Evolutionary conservation across 345 rosid genomes (phyloP), one percentile per base, ranked within the genome.

Genomic region (Viola odorata): DNA sequence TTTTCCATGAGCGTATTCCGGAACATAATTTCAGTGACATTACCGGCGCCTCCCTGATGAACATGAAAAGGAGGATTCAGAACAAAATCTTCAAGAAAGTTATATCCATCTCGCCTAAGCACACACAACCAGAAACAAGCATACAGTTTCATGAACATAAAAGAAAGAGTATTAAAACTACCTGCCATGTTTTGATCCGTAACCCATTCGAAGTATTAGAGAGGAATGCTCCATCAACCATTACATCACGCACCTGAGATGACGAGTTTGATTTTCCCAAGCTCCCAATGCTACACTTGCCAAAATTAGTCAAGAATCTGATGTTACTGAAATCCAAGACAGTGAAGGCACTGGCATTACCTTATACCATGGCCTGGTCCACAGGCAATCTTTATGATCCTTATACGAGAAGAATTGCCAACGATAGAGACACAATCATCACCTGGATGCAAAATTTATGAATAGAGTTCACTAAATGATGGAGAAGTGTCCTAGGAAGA

Each of bases 311-410:
- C 5, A 10, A n/a, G n/a, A n/a, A n/a, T n/a, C n/a, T n/a, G n/a
- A n/a, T n/a, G 37, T 14, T 53, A 14, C 16, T 42, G 52, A 45
- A 50, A 38, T 37, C 39, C 44, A 37, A 48, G 14, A 32, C 6
- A 32, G 7, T 4, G 32, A 41, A 51, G 58, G 41, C 54, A 52
- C 37, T 65, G 5, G 38, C 36, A 44, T 68, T 73, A 92, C 96
- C 98, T 92, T 69, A 92, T 85, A 63, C 98, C 97, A 63, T 92
- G 97, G 64, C 98, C 98, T 75, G 98, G 96, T n/a, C 98, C 97
- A 62, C 98, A 92, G 7, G 60, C 67, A 63, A 85, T 57, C 68
- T 83, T 82, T 60, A 68, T 81, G 72, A 92, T 76, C 48, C 53
- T 75, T 73, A 92, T 83, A 72, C 69, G 67, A 7, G 98, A 84